These are phyloP conservation scores for Nakazawaea wyomingensis DNA, from an alignment of 805 yeast species.

Conservation along the genomic window DNA sequence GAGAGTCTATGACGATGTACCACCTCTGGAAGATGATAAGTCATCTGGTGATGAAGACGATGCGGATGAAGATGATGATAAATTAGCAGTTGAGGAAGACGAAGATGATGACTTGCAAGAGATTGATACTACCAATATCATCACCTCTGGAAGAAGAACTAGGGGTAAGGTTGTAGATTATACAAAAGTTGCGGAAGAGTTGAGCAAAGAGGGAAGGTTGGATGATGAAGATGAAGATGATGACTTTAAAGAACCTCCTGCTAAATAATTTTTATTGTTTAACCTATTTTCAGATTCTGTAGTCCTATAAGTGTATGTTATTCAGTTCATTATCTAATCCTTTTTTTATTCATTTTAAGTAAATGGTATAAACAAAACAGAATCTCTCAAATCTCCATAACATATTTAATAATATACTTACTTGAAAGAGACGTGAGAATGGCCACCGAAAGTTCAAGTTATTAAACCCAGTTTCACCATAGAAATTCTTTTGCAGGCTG, in stretches of 20 bases:
- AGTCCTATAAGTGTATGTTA: no score
- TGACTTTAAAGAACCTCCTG: constrained; percentile 42
- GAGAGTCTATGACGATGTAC: constrained; percentile 56
- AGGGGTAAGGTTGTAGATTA: constrained; percentile 87
- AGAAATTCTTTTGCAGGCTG: no score
- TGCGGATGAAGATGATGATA: constrained; percentile 44
- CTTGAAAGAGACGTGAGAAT: no score
- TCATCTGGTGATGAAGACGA: constrained; percentile 37
- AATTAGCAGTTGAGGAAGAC: constrained; percentile 51
- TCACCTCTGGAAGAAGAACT: constrained; percentile 82
- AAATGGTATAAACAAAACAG: no score
- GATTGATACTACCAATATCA: constrained; percentile 79
- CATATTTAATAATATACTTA: no score
- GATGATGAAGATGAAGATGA: constrained; percentile 43
- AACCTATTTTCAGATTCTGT: no score
- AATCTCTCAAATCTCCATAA: no score
- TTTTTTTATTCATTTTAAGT: no score
- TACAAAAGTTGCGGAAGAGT: constrained; percentile 69
- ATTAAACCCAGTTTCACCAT: no score
- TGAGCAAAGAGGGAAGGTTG: constrained; percentile 43
- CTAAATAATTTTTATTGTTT: no score
- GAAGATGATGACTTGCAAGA: constrained; percentile 74
- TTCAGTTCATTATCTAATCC: no score
- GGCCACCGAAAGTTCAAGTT: no score
- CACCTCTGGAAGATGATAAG: constrained; percentile 41